Evolutionary conservation across 768 basidiomycete genomes (phyloP), one percentile per base, ranked within the genome.

Genomic region (Ramaria sp.): DNA sequence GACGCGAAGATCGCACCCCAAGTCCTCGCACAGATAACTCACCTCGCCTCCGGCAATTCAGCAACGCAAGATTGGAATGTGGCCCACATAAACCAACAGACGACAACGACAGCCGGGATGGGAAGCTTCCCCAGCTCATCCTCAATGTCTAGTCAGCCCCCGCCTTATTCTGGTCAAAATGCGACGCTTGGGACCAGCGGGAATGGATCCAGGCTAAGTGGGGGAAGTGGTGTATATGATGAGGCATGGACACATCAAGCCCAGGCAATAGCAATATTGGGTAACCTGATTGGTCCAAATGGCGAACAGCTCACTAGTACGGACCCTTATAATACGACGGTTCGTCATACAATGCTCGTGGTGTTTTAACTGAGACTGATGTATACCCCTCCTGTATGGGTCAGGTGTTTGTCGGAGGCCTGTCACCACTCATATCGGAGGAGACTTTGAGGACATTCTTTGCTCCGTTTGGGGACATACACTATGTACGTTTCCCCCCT

Each of bases 261-360:
- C 1, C 88, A 89, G 66, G 87, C 87, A 42, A 79, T 85, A 5
- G 85, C 87, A 1, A 87, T 90, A 55, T 69, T 91, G 55, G 84
- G 86, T 10, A 89, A 87, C 61, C 69, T 90, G 18, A 88, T 91
- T 39, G 88, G 89, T 20, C 88, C 86, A 0, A 88, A 90, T 58
- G 89, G 88, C 55, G 85, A 90, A 70, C 82, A 88, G 66, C 71
- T 91, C 58, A 88, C 87, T 27, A 88, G 86, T 22, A 88, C 85
- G 20, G 92, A 95, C 62, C 92, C 92, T n/a, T 91, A 92, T 63
- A 96, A 95, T 63, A 94, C 92, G 13, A 96, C 93, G 1, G 92
- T 91, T 18, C 32, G 57, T 27, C 34, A 5, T 30, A 10, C 18
- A 18, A 41, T 13, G 36, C 10, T 38, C 50, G 9, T 55, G 10